Base-by-base conservation (phyloP, 202 grass and related monocot species). In the Eragrostis tef region DNA sequence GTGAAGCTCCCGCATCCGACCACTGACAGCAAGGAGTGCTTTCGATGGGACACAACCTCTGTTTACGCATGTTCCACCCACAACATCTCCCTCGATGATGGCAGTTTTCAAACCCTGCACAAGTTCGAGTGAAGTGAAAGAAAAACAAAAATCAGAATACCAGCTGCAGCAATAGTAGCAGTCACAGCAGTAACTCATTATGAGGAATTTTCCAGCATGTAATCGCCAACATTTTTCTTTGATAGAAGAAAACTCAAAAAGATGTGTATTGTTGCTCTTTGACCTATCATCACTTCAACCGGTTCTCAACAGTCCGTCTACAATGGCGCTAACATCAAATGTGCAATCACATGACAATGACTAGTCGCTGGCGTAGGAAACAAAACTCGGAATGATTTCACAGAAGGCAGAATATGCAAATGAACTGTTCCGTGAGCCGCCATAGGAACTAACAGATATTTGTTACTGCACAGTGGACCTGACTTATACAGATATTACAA, bases 41-140 rank as follows among this genome's bases (percentile, higher is more conserved):
- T 97, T 97, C 11, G 94, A 97, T 71, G 94, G 94, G 69, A 97
- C 94, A 58, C 94, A 97, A 21, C 94, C 94, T 86, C 94, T 89
- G 83, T 97, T 97, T 25, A 97, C 94, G 87, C 94, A 97, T 39
- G 94, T 97, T 12, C 94, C 94, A 16, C 94, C 94, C 51, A 97
- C 84, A 80, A 97, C 80, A 84, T 94, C 94, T 58, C 94, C 94
- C 88, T 97, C 91, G 48, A 97, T 92, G 68, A 97, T 92, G 57
- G 94, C 91, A 74, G 94, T 97, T 85, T 97, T 98, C 60, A 95
- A 67, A 58, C 95, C 95, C 95, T 98, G 74, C 39, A 74, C 11
- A 71, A 64, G 29, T 70, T 63, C 52, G 14, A 53, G 6, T 25
- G 47, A 48, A 7, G 20, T 66, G 2, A 51, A 77, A 77, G 72